Conservation (phyloP, 257 asterid genomes). For the Nicotiana paniculata region DNA sequence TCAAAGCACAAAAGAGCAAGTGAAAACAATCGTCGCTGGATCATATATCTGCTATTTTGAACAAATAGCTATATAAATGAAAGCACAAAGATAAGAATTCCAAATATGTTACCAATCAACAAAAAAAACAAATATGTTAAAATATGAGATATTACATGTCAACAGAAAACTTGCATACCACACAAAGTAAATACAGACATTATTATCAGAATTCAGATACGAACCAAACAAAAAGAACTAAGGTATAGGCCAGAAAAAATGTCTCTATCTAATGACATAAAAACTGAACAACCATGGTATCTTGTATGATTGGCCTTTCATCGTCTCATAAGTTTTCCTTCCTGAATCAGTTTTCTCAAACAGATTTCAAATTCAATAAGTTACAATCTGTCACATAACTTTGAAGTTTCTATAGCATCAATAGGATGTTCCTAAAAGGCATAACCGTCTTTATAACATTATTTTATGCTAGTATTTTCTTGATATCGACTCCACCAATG, state of each 20-base stretch:
- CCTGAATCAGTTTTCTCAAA: not conserved
- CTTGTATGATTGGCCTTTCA: not conserved
- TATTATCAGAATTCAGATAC: not conserved
- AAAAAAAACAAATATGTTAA: not conserved
- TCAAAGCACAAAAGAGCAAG: not conserved
- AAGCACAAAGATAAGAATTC: not conserved
- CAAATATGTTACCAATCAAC: not conserved
- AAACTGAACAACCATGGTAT: not conserved
- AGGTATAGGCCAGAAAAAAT: not conserved
- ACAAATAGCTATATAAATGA: not conserved
- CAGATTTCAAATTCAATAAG: not conserved
- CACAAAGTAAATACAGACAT: not conserved
- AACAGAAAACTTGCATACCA: not conserved
- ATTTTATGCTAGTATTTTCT: not conserved
- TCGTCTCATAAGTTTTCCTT: not conserved
- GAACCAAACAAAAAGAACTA: not conserved
- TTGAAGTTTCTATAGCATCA: not conserved
- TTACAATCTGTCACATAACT: not conserved
- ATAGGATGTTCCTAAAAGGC: not conserved
- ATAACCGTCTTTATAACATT: not conserved
- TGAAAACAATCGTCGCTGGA: not conserved
- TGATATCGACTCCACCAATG: not conserved
- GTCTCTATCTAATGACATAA: not conserved
- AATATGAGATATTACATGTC: not conserved
- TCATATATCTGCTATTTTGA: not conserved